Base-by-base conservation (phyloP, 345 rosid species). In the Fremontodendron californicum region DNA sequence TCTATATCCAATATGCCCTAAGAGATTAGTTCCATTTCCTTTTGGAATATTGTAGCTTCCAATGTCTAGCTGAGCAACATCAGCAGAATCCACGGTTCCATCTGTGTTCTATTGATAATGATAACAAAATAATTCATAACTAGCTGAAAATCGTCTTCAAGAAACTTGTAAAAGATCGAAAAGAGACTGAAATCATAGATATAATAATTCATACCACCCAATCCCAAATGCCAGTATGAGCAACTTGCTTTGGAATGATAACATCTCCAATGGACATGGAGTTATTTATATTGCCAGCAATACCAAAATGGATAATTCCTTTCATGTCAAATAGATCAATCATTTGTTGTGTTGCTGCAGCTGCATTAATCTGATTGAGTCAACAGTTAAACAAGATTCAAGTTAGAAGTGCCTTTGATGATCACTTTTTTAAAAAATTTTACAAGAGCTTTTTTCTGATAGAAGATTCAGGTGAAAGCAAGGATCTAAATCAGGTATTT, bases 181-280 rank as follows among this genome's bases (percentile, higher is more conserved):
- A 77, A 6, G 37, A 48, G 63, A 25, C 43, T 46, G 19, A 54
- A 51, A 51, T 23, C 3, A 60, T 60, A 35, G 3, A 3, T 25
- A 9, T 46, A 18, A 0, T 16, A 5, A 40, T 8, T 11, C 18
- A 5, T 87, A 86, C 91, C 87, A 85, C 75, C 91, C 91, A 86
- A 27, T 88, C 86, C 87, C 89, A 88, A 66, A 88, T 58, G 63
- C 88, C 88, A 25, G 90, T 87, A 60, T 88, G 55, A 0, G 81
- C 85, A 77, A 87, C 48, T 75, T 85, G 86, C 58, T 79, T 85
- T 15, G 90, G 88, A 67, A 90, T 82, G 67, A 75, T 73, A n/a
- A 90, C 91, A 80, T 90, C 93, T 76, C 93, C 93, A 27, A 82
- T 83, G 73, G 85, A 82, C 91, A 90, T 83, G 10, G 90, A 88